A percentile compares a stretch with the other conserved stretches of the same genome.
Evolutionary conservation across 257 asterid species (phyloP).

Genomic region (Paraleonurus japonicus): DNA sequence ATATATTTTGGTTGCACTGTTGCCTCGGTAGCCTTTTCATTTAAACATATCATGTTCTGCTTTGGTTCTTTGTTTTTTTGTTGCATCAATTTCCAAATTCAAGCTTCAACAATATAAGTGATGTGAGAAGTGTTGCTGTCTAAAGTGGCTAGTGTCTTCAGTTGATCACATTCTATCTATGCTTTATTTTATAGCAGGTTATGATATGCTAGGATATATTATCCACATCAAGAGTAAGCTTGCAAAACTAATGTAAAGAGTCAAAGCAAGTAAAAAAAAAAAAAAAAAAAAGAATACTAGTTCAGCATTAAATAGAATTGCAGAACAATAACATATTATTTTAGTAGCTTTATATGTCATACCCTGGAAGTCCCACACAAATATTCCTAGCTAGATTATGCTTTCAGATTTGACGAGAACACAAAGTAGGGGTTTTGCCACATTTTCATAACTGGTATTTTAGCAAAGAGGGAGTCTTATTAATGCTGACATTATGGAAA

Average conservation of each 20-base stretch:
- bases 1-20: background rate
- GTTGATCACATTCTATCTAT: background rate
- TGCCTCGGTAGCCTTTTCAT: background rate
- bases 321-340: background rate
- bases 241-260: constrained; percentile 10
- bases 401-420: background rate
- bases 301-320: background rate
- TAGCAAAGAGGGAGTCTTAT: background rate
- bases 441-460: background rate
- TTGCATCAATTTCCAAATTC: background rate
- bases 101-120: background rate
- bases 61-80: background rate
- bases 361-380: background rate
- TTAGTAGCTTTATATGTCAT: background rate
- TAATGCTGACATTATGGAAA: background rate
- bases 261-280: background rate
- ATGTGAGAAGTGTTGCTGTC: constrained; percentile 14
- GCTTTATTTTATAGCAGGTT: background rate
- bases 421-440: background rate
- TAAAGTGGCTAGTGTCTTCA: constrained; percentile 1
- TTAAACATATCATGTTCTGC: background rate
- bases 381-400: background rate
- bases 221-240: background rate
- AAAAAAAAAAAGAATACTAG: background rate
- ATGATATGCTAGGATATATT: background rate